A percentile compares a stretch with the other conserved stretches of the same genome.
Evolutionary conservation across 768 basidiomycete species (phyloP).

Genomic region (Epithele typhae): DNA sequence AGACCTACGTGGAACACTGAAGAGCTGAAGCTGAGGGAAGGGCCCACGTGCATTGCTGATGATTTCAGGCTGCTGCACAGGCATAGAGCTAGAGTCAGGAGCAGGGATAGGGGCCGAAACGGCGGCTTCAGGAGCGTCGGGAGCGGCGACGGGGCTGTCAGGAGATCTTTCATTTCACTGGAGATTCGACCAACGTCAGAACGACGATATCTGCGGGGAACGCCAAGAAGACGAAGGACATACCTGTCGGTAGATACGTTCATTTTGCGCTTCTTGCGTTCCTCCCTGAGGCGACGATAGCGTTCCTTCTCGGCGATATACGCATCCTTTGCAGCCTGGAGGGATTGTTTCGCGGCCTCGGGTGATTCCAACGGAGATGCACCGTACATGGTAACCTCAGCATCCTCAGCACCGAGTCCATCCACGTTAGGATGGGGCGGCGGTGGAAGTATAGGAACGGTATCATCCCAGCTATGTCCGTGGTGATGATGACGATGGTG

Average conservation of each 20-base stretch:
- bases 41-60: slow-evolving; percentile 59
- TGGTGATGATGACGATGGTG: slow-evolving; percentile 3
- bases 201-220: too few species aligned
- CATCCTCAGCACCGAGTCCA: slow-evolving; percentile 6
- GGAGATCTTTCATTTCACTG: slow-evolving; percentile 9
- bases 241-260: slow-evolving; percentile 19
- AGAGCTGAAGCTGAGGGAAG: slow-evolving; percentile 62
- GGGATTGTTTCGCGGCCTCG: slow-evolving; percentile 25
- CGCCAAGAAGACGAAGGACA: slow-evolving; percentile 2
- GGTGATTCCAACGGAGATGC: slow-evolving; percentile 10
- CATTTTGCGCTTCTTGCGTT: slow-evolving; percentile 25
- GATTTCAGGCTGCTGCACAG: slow-evolving; percentile 22
- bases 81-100: slow-evolving; percentile 2
- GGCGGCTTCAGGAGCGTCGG: slow-evolving; percentile 1
- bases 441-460: slow-evolving; percentile 4
- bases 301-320: slow-evolving; percentile 71
- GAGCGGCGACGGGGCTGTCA: slow-evolving; percentile 7
- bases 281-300: slow-evolving; percentile 57
- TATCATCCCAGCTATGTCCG: slow-evolving; percentile 6
- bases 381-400: slow-evolving; percentile 17
- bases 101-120: slow-evolving; percentile 12
- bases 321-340: slow-evolving; percentile 60
- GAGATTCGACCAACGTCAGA: too few species aligned
- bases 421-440: background rate
- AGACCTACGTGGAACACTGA: slow-evolving; percentile 48